A percentile compares a stretch with the other conserved stretches of the same genome.
Evolutionary conservation across 129 eudicot genomes (phyloP).

Genomic region (Rutidosis leptorrhynchoides): DNA sequence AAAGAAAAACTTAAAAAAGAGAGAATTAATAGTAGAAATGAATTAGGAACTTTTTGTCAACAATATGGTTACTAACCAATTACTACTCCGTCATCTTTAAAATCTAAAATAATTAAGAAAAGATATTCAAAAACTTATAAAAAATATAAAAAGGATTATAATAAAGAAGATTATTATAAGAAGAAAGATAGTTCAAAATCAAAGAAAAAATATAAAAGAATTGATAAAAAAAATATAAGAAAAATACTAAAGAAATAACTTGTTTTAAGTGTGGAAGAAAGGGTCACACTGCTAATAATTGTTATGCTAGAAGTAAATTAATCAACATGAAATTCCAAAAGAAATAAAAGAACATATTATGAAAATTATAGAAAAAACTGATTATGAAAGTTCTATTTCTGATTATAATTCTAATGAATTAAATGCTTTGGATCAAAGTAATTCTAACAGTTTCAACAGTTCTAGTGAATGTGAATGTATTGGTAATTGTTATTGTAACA

Average conservation of each 20-base stretch:
- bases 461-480: too few species aligned
- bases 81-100: background rate
- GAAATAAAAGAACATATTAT: background rate
- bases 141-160: background rate
- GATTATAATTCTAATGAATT: background rate
- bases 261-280: background rate
- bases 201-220: too few species aligned
- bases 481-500: too few species aligned
- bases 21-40: background rate
- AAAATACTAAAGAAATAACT: too few species aligned
- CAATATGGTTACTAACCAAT: background rate
- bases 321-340: background rate
- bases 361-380: background rate
- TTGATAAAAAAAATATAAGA: too few species aligned
- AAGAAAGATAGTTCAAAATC: too few species aligned
- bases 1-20: too few species aligned
- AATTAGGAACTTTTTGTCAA: conserved; percentile 8
- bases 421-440: background rate
- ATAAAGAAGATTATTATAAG: too few species aligned
- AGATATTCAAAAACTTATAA: too few species aligned
- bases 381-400: background rate
- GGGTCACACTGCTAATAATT: background rate
- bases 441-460: too few species aligned
- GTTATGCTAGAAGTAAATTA: background rate
- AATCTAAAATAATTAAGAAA: background rate